Evolutionary conservation across 1,139 yeast genomes (phyloP).

Genomic region (Kodamaea suecica): DNA sequence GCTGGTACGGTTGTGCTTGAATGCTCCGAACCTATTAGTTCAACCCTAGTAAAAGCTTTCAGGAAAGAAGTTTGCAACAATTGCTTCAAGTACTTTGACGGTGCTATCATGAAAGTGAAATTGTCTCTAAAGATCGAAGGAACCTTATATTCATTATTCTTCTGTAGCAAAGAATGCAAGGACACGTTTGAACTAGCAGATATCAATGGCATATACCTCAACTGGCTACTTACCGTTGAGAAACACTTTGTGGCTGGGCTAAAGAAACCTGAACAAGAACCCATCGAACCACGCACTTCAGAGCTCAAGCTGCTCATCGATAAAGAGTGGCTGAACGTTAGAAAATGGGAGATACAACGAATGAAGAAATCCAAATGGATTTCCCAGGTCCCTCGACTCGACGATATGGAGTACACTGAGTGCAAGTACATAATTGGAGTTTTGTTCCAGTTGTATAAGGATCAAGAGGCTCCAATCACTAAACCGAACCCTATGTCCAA

Average conservation of each 20-base stretch:
- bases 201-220: slow-evolving; percentile 19
- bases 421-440: slow-evolving; percentile 35
- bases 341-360: slow-evolving; percentile 36
- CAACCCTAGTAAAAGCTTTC: slow-evolving; percentile 51
- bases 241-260: slow-evolving; percentile 23
- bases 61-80: slow-evolving; percentile 62
- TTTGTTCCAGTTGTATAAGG: slow-evolving; percentile 24
- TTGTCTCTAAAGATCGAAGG: slow-evolving; percentile 12
- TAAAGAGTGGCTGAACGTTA: slow-evolving; percentile 29
- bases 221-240: slow-evolving; percentile 24
- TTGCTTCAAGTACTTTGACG: slow-evolving; percentile 53
- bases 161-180: slow-evolving; percentile 51
- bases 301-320: slow-evolving; percentile 21
- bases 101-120: slow-evolving; percentile 44
- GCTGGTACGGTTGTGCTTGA: slow-evolving; percentile 40
- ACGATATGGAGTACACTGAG: slow-evolving; percentile 39
- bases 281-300: slow-evolving; percentile 18
- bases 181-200: slow-evolving; percentile 30
- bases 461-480: slow-evolving; percentile 1
- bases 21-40: slow-evolving; percentile 43
- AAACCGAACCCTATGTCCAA: too few species aligned
- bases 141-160: slow-evolving; percentile 34
- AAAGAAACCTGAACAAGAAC: slow-evolving; percentile 22
- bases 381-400: slow-evolving; percentile 30
- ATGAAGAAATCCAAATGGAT: slow-evolving; percentile 30